Conservation (phyloP, 495 filamentous ascomycete species). For the Sabuloglossum arenarium region DNA sequence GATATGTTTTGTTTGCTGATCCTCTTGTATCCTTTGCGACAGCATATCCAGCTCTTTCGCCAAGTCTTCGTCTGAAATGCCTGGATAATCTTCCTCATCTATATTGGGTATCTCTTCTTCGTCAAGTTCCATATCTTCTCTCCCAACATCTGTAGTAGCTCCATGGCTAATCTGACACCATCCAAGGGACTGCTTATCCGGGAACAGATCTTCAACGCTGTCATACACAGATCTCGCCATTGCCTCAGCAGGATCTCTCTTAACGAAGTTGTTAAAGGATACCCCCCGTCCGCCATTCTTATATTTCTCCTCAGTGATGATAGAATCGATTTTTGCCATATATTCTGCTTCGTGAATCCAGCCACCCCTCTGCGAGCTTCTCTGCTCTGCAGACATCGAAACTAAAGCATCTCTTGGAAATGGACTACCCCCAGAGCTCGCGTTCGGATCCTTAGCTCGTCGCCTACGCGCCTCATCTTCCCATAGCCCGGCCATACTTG, state of each 20-base stretch:
- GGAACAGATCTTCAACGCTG: slow-evolving; percentile 71
- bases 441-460: slow-evolving; percentile 41
- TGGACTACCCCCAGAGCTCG: slow-evolving; percentile 33
- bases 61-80: slow-evolving; percentile 13
- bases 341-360: slow-evolving; percentile 92
- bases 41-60: neutral
- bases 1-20: neutral
- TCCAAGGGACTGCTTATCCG: slow-evolving; percentile 24
- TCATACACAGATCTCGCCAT: slow-evolving; percentile 54
- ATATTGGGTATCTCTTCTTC: slow-evolving; percentile 27
- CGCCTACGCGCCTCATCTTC: slow-evolving; percentile 69
- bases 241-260: slow-evolving; percentile 26
- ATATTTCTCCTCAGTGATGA: slow-evolving; percentile 39
- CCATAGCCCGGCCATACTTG: slow-evolving; percentile 89
- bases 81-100: slow-evolving; percentile 24
- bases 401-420: slow-evolving; percentile 62
- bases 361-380: slow-evolving; percentile 40
- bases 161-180: neutral
- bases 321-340: slow-evolving; percentile 33
- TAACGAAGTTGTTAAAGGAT: slow-evolving; percentile 43
- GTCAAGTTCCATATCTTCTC: slow-evolving; percentile 21
- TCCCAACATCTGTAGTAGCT: neutral
- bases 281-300: slow-evolving; percentile 24
- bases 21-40: neutral
- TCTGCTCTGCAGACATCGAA: slow-evolving; percentile 65